Evolutionary conservation across 2,329 filamentous ascomycete genomes (phyloP).

Genomic region (Colletotrichum truncatum): DNA sequence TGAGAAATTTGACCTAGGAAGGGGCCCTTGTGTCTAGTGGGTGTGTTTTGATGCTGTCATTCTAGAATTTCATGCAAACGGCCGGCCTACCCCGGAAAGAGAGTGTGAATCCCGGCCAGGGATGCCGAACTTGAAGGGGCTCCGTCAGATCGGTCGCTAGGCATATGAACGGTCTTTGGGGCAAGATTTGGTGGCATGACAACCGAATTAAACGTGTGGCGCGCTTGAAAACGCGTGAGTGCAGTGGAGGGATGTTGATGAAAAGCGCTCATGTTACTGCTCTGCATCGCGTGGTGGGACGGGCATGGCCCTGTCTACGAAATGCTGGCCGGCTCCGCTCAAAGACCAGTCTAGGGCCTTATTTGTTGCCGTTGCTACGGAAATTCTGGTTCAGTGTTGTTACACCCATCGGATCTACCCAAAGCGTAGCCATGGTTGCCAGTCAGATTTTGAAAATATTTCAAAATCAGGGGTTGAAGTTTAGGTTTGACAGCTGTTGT

Average conservation of each 20-base stretch:
- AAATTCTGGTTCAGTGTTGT: background rate
- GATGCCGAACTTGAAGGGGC: background rate
- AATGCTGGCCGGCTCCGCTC: background rate
- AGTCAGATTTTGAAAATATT: background rate
- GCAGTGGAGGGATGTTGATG: slow-evolving; percentile 20
- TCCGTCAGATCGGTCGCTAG: background rate
- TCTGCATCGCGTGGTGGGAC: slow-evolving; percentile 9
- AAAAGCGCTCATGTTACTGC: slow-evolving; percentile 5
- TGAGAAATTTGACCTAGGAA: slow-evolving; percentile 21
- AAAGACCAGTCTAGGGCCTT: background rate
- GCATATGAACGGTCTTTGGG: background rate
- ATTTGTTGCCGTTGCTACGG: background rate
- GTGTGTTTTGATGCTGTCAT: slow-evolving; percentile 29
- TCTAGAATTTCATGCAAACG: slow-evolving; percentile 34
- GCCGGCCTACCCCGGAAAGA: slow-evolving; percentile 21
- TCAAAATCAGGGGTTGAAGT: background rate
- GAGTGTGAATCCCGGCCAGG: slow-evolving; percentile 17
- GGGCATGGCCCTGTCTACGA: slow-evolving; percentile 4
- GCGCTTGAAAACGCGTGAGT: slow-evolving; percentile 22
- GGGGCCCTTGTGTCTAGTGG: background rate
- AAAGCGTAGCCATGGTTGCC: background rate
- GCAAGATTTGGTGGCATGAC: slow-evolving; percentile 6
- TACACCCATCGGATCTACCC: background rate
- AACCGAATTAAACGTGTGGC: slow-evolving; percentile 26
- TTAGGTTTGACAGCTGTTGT: background rate